Base-by-base conservation (phyloP, 345 rosid genomes). In the Bruguiera parviflora region DNA sequence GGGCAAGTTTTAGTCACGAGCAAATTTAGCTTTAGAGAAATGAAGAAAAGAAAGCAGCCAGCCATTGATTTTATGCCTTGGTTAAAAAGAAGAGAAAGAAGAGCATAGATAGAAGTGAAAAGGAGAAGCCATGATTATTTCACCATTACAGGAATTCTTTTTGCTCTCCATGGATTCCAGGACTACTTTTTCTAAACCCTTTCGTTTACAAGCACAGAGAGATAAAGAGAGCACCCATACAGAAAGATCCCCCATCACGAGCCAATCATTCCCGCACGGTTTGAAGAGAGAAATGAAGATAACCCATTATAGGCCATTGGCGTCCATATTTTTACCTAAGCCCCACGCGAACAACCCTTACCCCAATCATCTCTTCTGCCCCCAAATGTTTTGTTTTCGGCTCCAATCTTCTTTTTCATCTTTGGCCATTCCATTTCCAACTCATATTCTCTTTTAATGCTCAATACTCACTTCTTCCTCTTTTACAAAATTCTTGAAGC, bases 181-280 rank as follows among this genome's bases (percentile, higher is more conserved):
- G 63, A 31, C 37, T 60, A 53, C 24, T 25, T 33, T 18, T 43
- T 49, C 33, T 24, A 20, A 18, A 32, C 57, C 67, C 52, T 35
- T 32, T 28, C 71, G 68, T 68, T 75, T 75, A 80, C 83, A 82
- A 82, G 70, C 64, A 61, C 19, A 43, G 49, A 39, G 16, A 2
- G 5, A 43, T 37, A 37, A 37, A 43, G 49, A 43, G 18, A 43
- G 49, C 16, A 43, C 18, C 18, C 19, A 69, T 24, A 68, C 61
- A 75, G 53, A n/a, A 29, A 20, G 68, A 8, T 62, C 58, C 56
- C 53, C 79, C 74, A 82, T 77, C 77, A 82, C 84, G 66, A 80
- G 71, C 82, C 70, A 77, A 83, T 81, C 84, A 85, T 83, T 81
- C 76, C 80, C 83, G 62, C 84, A 76, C 81, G 81, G 52, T 69